Base-by-base conservation (phyloP, 331 rosid species). In the Pyrus hybrid region DNA sequence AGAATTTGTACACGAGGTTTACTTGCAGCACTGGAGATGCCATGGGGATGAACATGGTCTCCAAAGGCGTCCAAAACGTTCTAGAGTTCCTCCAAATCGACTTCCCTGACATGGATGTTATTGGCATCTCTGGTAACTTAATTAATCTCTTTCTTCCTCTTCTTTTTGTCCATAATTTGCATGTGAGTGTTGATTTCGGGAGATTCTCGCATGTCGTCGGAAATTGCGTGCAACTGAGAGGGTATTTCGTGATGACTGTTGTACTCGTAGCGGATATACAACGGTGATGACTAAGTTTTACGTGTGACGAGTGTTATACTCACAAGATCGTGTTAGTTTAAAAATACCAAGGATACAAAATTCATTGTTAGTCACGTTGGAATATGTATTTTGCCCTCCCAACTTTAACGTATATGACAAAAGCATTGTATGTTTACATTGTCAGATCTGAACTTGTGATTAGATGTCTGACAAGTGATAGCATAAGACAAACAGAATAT, bases 41-140 rank as follows among this genome's bases (percentile, higher is more conserved):
- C 5, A 89, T 89, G 95, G 95, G 92, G 23, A 90, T 90, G 95
- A 90, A 90, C 82, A 90, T 90, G 95, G 87, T 90, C 35, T 90
- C 95, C 8, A 90, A 90, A 72, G 95, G 92, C 0, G 95, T 90
- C 2, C 92, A 90, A 72, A 87, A 90, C 47, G 89, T 87, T 29
- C 88, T 90, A 17, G 75, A 80, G 21, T 86, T 72, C 77, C 91
- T 86, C 65, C 89, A 79, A 43, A 60, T 3, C 0, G 89, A 87
- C 45, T 90, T 87, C 64, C 84, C 84, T 12, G 91, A 87, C 82
- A 87, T 90, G 95, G 95, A 90, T 43, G 82, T 90, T 17, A 83
- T 90, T 28, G 95, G 92, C 43, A 77, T 90, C 78, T 87, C 95
- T 5, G 88, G 93, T 85, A 83, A 41, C 43, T 20, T 32, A 2